Conservation (phyloP, 2,329 filamentous ascomycete genomes). For the Colletotrichum incanum region DNA sequence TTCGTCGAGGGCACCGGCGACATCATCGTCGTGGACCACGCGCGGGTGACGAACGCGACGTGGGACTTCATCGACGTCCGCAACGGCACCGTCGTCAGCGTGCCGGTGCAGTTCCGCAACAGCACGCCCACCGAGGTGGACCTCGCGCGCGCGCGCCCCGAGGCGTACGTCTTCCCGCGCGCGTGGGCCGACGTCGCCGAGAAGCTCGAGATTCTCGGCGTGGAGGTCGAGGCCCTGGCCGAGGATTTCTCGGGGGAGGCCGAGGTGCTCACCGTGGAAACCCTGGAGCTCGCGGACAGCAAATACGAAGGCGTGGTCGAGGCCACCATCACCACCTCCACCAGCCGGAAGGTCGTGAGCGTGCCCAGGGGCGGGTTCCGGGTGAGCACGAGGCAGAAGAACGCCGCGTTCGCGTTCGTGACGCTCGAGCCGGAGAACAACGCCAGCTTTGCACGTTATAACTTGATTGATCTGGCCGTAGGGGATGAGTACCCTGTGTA, state of each 20-base stretch:
- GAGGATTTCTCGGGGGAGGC: slow-evolving; percentile 47
- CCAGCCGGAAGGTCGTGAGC: slow-evolving; percentile 40
- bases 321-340: slow-evolving; percentile 44
- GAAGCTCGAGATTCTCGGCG: slow-evolving; percentile 46
- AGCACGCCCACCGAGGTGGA: slow-evolving; percentile 47
- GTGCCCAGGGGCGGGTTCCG: slow-evolving; percentile 50
- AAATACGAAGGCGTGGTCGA: slow-evolving; percentile 50
- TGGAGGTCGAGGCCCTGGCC: slow-evolving; percentile 46
- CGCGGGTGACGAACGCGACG: slow-evolving; percentile 40
- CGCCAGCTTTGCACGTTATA: slow-evolving; percentile 51
- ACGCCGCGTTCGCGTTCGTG: slow-evolving; percentile 48
- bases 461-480: slow-evolving; percentile 48
- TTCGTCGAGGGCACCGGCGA: slow-evolving; percentile 47
- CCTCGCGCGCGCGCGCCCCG: slow-evolving; percentile 48
- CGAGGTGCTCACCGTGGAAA: slow-evolving; percentile 48
- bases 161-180: slow-evolving; percentile 50
- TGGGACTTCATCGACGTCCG: slow-evolving; percentile 48
- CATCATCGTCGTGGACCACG: slow-evolving; percentile 48
- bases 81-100: slow-evolving; percentile 48
- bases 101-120: slow-evolving; percentile 48
- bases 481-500: slow-evolving; percentile 52
- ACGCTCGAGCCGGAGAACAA: slow-evolving; percentile 52
- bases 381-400: slow-evolving; percentile 52
- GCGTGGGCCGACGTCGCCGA: slow-evolving; percentile 49
- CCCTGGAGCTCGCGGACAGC: slow-evolving; percentile 40